phyloP scores from a whole-genome alignment of 2,329 filamentous ascomycete species.

The Sporothrix brunneoviolacea region DNA sequence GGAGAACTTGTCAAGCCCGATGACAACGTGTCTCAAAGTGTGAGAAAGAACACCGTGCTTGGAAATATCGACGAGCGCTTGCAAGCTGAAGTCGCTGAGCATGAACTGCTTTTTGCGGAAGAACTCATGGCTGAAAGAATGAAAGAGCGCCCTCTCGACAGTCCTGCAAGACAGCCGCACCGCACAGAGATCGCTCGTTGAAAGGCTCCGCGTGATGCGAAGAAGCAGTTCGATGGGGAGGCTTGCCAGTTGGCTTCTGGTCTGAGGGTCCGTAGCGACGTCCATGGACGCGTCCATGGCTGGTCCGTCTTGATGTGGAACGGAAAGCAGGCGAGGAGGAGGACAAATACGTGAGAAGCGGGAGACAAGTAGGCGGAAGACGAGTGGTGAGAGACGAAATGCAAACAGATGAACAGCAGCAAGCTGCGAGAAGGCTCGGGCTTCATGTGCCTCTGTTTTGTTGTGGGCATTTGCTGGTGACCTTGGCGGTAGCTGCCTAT shows the following conservation, averaged over 20 bases:
- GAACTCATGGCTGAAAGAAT: slow-evolving; percentile 53
- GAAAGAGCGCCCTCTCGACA: slow-evolving; percentile 47
- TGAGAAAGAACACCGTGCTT: slow-evolving; percentile 34
- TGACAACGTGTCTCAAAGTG: slow-evolving; percentile 40
- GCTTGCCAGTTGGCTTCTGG: slow-evolving; percentile 14
- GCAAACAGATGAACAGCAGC: no score
- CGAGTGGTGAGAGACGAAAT: no score
- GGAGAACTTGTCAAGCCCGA: slow-evolving; percentile 35
- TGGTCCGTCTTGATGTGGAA: no score
- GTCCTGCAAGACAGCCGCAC: slow-evolving; percentile 50
- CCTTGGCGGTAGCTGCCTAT: no score
- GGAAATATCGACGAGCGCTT: slow-evolving; percentile 48
- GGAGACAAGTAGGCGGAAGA: no score
- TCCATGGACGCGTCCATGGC: not conserved
- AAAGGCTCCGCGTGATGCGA: slow-evolving; percentile 45
- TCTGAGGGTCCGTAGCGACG: no score
- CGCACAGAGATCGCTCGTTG: slow-evolving; percentile 47
- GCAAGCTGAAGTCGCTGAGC: slow-evolving; percentile 50
- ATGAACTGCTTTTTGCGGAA: slow-evolving; percentile 62
- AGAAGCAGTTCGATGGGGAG: slow-evolving; percentile 55
- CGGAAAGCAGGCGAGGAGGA: no score
- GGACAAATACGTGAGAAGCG: no score
- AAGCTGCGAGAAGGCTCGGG: no score
- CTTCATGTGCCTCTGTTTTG: no score
- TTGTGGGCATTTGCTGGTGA: no score